phyloP scores from a whole-genome alignment of 805 yeast genomes.

The Komagataella pastoris region DNA sequence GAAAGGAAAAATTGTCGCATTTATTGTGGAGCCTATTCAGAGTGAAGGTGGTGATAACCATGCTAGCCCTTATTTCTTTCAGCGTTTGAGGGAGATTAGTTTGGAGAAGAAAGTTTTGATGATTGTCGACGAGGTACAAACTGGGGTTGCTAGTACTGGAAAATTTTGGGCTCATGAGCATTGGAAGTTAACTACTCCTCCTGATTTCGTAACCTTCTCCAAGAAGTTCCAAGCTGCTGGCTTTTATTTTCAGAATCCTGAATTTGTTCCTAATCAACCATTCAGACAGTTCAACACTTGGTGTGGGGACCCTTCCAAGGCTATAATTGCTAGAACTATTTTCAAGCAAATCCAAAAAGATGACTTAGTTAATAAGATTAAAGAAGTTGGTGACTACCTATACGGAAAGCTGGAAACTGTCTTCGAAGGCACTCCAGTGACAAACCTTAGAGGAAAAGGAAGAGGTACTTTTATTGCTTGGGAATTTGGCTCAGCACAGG shows the following conservation, averaged over 20 bases:
- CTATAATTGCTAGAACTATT: constrained; percentile 64
- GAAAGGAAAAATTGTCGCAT: constrained; percentile 74
- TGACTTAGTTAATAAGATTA: constrained; percentile 41
- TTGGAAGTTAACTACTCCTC: constrained; percentile 60
- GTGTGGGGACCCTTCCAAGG: constrained; percentile 86
- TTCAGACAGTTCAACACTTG: constrained; percentile 89
- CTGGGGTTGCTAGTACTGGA: constrained; percentile 86
- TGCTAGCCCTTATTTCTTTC: constrained; percentile 67
- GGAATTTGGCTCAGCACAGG: constrained; percentile 39
- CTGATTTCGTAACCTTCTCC: constrained; percentile 78
- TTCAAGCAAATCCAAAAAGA: constrained; percentile 49
- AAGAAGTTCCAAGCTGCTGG: constrained; percentile 88
- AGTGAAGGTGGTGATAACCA: constrained; percentile 91
- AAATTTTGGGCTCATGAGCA: constrained; percentile 82
- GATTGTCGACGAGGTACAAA: constrained; percentile 81
- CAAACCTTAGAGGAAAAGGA: constrained; percentile 59
- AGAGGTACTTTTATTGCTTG: constrained; percentile 79
- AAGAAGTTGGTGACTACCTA: constrained; percentile 55
- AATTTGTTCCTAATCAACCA: constrained; percentile 60
- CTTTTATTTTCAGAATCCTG: constrained; percentile 66
- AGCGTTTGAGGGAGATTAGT: constrained; percentile 68
- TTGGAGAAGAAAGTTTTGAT: constrained; percentile 54
- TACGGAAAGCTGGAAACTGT: constrained; percentile 40
- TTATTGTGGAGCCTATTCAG: constrained; percentile 84
- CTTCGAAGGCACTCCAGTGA: constrained; percentile 37